Evolutionary conservation across 139 green algal species (phyloP).

Genomic region (Asterochloris erici): DNA sequence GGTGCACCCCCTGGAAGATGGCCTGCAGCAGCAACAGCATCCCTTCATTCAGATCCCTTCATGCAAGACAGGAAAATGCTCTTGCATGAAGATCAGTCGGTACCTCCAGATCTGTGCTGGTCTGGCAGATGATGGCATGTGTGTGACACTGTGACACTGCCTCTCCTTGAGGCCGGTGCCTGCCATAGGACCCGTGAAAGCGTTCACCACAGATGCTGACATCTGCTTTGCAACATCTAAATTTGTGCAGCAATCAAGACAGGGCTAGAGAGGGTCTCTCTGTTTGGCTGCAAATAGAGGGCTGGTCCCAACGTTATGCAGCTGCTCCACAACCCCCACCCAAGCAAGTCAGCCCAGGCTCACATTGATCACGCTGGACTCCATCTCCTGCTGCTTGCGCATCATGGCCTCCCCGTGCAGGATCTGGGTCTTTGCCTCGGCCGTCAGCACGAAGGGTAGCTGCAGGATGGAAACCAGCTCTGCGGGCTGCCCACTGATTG

Average conservation of each 20-base stretch:
- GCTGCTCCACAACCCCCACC: too few species aligned
- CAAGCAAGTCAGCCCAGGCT: too few species aligned
- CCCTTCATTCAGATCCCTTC: background rate
- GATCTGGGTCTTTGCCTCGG: slow-evolving; percentile 65
- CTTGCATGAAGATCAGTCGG: background rate
- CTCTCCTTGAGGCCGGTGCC: too few species aligned
- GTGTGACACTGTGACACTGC: background rate
- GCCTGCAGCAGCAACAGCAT: slow-evolving; percentile 20
- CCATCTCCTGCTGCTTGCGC: slow-evolving; percentile 58
- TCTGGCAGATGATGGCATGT: background rate
- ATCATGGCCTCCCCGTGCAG: slow-evolving; percentile 57
- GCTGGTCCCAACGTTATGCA: too few species aligned
- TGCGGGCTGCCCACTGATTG: too few species aligned
- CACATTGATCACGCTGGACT: slow-evolving; percentile 46
- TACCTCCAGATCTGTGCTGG: background rate
- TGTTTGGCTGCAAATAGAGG: too few species aligned
- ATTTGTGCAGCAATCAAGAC: too few species aligned
- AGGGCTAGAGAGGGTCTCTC: too few species aligned
- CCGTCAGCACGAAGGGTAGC: slow-evolving; percentile 59
- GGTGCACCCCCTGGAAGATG: slow-evolving; percentile 40
- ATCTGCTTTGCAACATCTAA: too few species aligned
- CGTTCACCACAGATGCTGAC: too few species aligned
- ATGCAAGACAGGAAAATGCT: background rate
- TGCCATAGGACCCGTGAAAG: too few species aligned
- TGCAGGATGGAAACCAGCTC: slow-evolving; percentile 38